Base-by-base conservation (phyloP, 768 basidiomycete genomes). In the Tricholoma furcatifolium region DNA sequence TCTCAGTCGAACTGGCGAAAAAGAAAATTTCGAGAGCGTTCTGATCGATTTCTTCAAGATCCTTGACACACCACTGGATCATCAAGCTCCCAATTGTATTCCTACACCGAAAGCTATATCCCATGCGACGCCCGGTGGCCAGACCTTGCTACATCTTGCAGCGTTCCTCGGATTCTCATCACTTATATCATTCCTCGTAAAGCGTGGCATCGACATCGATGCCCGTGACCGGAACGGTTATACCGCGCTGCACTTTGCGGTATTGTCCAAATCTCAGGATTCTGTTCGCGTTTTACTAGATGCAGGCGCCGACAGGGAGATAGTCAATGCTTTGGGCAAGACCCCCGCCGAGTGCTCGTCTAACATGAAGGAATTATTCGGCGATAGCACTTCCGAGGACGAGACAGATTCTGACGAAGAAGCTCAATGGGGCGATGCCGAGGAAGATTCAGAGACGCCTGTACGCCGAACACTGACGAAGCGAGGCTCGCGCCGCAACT, bases 141-240 rank as follows among this genome's bases (percentile, higher is more conserved):
- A 98, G 63, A 95, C 93, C 0, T 71, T 99, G 4, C 82, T 98
- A 10, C 96, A 99, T 66, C 75, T 98, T 40, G 87, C 94, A 2
- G 76, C 84, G 5, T 85, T 92, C 64, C 81, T 94, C 51, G 86
- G 86, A 27, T 91, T 91, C 67, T 71, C 81, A 8, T 72, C 81
- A 5, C 79, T 98, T 30, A 79, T 85, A 15, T 63, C 73, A 41
- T 91, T 90, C 70, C 75, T 99, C 51, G 71, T 96, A 51, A 69
- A 74, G 4, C 88, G 81, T 49, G 82, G 79, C 6, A 84, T 87
- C 34, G 91, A 94, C 64, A 59, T 94, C 48, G 93, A 98, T 64
- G 79, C 78, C 12, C 84, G 91, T 44, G 97, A 99, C 68, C 77
- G 81, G 43, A 96, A 93, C 67, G 96, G 96, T 12, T 92, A 80